These are phyloP conservation scores for Tarenaya hassleriana DNA, from an alignment of 345 rosid species.

Conservation along the genomic window DNA sequence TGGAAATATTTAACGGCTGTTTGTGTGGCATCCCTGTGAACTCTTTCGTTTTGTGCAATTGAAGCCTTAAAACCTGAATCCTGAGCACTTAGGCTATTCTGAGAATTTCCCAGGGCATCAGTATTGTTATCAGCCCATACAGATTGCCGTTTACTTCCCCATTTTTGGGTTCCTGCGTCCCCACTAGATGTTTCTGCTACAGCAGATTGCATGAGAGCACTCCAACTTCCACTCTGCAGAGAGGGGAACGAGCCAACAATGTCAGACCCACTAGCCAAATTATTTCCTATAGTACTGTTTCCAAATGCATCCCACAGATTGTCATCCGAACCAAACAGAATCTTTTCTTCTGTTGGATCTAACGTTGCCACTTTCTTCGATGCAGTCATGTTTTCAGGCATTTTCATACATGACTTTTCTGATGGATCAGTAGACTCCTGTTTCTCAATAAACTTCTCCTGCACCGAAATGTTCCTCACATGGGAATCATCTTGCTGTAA, in stretches of 20 bases:
- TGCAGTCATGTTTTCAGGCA: conserved; percentile 26
- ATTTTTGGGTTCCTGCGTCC: conserved; percentile 6
- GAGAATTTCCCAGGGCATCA: conserved; percentile 1
- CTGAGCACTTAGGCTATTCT: conserved; percentile 10
- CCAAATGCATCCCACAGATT: conserved; percentile 80
- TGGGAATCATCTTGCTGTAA: conserved; percentile 37
- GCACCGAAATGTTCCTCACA: conserved; percentile 32
- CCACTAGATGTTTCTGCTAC: conserved; percentile 76
- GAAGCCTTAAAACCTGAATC: conserved; percentile 21
- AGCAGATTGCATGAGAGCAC: conserved; percentile 99
- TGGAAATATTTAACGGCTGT: conserved; percentile 31
- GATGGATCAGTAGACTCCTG: conserved; percentile 35
- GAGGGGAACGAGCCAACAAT: conserved; percentile 50
- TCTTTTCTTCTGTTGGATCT: conserved; percentile 88
- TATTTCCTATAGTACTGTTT: conserved; percentile 39
- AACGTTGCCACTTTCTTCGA: conserved; percentile 55
- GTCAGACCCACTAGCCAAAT: conserved; percentile 40
- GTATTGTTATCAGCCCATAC: conserved; percentile 14
- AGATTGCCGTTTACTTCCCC: conserved; percentile 20
- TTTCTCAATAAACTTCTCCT: conserved; percentile 33
- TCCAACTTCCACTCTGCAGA: conserved; percentile 93
- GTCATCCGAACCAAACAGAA: conserved; percentile 87
- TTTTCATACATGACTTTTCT: conserved; percentile 41
- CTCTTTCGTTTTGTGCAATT: conserved; percentile 30
- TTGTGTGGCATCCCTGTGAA: conserved; percentile 37